Conservation (phyloP, 306 rosid genomes). For the Pyrus betulifolia region DNA sequence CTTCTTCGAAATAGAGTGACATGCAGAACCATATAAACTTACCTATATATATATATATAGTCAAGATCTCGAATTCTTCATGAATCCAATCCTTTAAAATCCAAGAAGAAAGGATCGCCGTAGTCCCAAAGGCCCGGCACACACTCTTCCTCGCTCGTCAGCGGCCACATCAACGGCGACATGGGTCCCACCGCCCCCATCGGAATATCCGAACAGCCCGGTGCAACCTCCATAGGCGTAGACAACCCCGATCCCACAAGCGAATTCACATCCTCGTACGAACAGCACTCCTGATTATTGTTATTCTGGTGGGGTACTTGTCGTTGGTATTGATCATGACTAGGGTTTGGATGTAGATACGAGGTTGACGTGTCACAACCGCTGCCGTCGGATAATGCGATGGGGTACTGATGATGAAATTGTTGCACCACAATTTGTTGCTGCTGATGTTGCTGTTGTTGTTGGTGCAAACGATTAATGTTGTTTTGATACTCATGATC, state of each 20-base stretch:
- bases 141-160: constrained; percentile 44
- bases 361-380: constrained; percentile 16
- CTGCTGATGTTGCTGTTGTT: background rate
- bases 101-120: constrained; percentile 59
- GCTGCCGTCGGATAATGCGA: background rate
- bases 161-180: constrained; percentile 60
- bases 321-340: background rate
- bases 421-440: background rate
- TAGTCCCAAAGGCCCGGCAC: constrained; percentile 66
- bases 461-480: background rate
- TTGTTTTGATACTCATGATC: background rate
- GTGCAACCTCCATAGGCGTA: constrained; percentile 17
- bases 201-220: constrained; percentile 35
- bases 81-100: constrained; percentile 32
- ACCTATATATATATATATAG: background rate
- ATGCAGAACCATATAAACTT: background rate
- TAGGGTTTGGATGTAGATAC: constrained; percentile 18
- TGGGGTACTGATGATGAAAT: background rate
- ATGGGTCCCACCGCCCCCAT: constrained; percentile 22
- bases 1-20: background rate
- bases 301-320: background rate
- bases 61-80: background rate
- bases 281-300: constrained; percentile 9
- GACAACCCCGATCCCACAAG: constrained; percentile 25
- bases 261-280: constrained; percentile 17